Percentiles rank a stretch among this genome's conserved stretches.
Evolutionary conservation across 495 filamentous ascomycete genomes (phyloP).

Genomic region (Penicillium egyptiacum): DNA sequence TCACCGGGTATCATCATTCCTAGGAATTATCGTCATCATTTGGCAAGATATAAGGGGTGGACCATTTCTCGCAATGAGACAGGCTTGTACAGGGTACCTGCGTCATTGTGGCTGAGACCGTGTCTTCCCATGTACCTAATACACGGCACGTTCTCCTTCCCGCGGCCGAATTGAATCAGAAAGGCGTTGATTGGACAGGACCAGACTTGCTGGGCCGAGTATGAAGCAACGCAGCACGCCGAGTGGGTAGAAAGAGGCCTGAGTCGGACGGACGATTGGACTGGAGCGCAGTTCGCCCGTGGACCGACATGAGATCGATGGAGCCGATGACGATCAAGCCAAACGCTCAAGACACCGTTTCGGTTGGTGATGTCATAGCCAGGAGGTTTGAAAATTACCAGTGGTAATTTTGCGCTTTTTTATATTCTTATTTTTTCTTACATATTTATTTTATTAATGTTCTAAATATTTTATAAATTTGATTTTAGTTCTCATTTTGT

Average conservation of each 20-base stretch:
- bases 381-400: conserved; percentile 25
- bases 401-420: conserved; percentile 9
- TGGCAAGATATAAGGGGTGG: conserved; percentile 23
- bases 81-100: conserved; percentile 28
- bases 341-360: conserved; percentile 35
- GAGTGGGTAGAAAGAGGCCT: conserved; percentile 31
- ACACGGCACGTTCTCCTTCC: conserved; percentile 10
- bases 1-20: conserved; percentile 37
- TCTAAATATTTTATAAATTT: background rate
- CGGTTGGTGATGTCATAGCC: conserved; percentile 37
- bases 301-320: conserved; percentile 39
- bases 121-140: conserved; percentile 21
- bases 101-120: conserved; percentile 16
- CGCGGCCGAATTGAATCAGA: conserved; percentile 1
- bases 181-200: conserved; percentile 18
- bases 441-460: background rate
- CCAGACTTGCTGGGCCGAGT: conserved; percentile 12
- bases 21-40: conserved; percentile 48
- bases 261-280: conserved; percentile 31
- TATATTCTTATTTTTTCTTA: background rate
- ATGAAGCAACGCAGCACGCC: conserved; percentile 24
- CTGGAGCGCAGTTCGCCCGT: conserved; percentile 27
- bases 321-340: conserved; percentile 45
- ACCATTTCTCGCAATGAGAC: conserved; percentile 10
- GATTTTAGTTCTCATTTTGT: background rate